phyloP scores from a whole-genome alignment of 345 rosid genomes.

The Camelina laxa region DNA sequence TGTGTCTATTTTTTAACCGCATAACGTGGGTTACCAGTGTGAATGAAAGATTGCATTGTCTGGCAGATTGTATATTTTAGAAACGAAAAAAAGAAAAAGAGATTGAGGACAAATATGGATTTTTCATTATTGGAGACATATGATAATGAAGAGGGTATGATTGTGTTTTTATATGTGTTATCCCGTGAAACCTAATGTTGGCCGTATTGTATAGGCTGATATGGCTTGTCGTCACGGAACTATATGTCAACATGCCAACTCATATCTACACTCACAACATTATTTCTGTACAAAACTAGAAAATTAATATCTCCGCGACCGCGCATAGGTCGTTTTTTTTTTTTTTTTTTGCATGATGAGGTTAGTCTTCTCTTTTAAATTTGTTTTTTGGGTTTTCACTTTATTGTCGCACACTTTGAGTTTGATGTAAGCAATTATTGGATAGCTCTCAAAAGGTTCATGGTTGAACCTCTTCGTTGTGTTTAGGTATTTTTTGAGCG shows the following conservation, averaged over 20 bases:
- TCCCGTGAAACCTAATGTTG: constrained; percentile 29
- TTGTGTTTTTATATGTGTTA: constrained; percentile 4
- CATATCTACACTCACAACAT: constrained; percentile 6
- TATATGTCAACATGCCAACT: constrained; percentile 25
- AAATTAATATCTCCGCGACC: background rate
- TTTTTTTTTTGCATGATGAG: background rate
- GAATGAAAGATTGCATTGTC: background rate
- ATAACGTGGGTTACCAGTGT: constrained; percentile 30
- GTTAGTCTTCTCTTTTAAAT: background rate
- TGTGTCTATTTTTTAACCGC: constrained; percentile 32
- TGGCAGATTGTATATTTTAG: constrained; percentile 22
- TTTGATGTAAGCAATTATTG: too few relatives aligned
- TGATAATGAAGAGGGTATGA: constrained; percentile 12
- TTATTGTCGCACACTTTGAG: too few relatives aligned
- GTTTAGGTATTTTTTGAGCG: too few relatives aligned
- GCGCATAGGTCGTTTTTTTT: background rate
- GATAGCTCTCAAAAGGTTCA: too few relatives aligned
- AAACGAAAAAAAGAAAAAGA: background rate
- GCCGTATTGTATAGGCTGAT: constrained; percentile 19
- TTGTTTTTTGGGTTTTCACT: background rate
- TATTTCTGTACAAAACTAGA: background rate
- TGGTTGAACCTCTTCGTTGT: too few relatives aligned
- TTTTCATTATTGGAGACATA: constrained; percentile 12
- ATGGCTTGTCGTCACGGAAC: background rate
- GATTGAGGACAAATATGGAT: constrained; percentile 19